These are phyloP conservation scores for Emmonsiellopsis sp. DNA, from an alignment of 2,329 filamentous ascomycete species.

Conservation along the genomic window DNA sequence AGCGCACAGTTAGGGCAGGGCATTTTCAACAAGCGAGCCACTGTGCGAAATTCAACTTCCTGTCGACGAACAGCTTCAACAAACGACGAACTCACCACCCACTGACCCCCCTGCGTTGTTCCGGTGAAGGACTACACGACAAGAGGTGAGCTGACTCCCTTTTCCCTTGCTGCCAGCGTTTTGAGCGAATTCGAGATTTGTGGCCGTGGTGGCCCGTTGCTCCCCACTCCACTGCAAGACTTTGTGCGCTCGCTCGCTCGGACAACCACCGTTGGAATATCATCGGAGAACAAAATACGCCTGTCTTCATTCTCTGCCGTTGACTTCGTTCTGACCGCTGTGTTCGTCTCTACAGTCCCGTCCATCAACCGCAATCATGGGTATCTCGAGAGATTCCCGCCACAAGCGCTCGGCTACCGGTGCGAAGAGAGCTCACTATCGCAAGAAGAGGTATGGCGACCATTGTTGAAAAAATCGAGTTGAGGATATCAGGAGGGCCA, in stretches of 20 bases:
- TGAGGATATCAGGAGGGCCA: neutral
- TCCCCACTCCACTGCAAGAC: neutral
- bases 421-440: constrained; percentile 92
- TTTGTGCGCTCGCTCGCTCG: neutral
- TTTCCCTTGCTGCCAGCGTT: constrained; percentile 5
- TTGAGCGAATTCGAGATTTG: neutral
- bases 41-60: constrained; percentile 36
- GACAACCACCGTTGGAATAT: neutral
- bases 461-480: neutral
- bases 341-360: constrained; percentile 27
- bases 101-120: constrained; percentile 30
- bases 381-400: constrained; percentile 99
- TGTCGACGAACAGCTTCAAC: constrained; percentile 30
- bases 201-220: neutral
- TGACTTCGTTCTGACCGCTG: neutral
- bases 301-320: no score
- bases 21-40: constrained; percentile 37
- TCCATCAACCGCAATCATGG: constrained; percentile 74
- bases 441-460: constrained; percentile 47
- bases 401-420: constrained; percentile 99
- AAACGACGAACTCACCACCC: constrained; percentile 31
- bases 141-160: constrained; percentile 32
- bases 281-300: neutral
- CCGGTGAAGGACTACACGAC: constrained; percentile 38
- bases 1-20: constrained; percentile 29